These are phyloP conservation scores for Yamadazyma phyllophila DNA, from an alignment of 805 yeast genomes.

Conservation along the genomic window DNA sequence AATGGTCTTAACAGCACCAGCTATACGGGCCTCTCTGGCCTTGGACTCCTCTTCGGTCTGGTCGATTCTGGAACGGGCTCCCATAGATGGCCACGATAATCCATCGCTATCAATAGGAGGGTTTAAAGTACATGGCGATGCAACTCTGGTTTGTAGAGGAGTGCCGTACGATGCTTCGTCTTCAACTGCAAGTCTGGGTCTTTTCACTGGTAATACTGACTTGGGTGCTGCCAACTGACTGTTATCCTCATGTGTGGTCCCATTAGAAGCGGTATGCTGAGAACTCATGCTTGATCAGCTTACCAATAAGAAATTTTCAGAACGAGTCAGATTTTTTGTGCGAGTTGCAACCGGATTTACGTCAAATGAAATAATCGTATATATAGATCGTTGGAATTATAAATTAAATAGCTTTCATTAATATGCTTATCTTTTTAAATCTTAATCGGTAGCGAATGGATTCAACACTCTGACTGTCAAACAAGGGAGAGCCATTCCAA, in stretches of 20 bases:
- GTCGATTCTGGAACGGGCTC: constrained; percentile 76
- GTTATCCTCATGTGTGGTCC: neutral
- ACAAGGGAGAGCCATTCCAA: constrained; percentile 95
- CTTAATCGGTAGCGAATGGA: constrained; percentile 54
- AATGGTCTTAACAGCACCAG: constrained; percentile 77
- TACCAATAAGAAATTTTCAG: constrained; percentile 3
- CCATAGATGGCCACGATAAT: constrained; percentile 88
- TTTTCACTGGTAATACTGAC: constrained; percentile 22
- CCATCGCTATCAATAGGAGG: constrained; percentile 92
- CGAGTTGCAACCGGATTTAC: neutral
- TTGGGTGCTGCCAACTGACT: constrained; percentile 12
- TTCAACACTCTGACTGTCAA: constrained; percentile 87
- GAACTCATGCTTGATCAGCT: neutral
- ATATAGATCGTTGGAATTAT: neutral
- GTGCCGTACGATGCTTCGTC: constrained; percentile 30
- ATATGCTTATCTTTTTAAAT: neutral
- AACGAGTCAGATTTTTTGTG: neutral
- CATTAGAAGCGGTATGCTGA: neutral
- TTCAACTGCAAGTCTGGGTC: constrained; percentile 17
- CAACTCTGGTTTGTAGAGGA: constrained; percentile 72
- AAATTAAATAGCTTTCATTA: constrained; percentile 3
- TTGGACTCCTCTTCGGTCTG: constrained; percentile 62
- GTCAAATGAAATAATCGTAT: neutral
- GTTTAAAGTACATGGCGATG: constrained; percentile 76
- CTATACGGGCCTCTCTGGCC: constrained; percentile 72